Evolutionary conservation across 129 eudicot genomes (phyloP).

Genomic region (Pittosporum tobira): DNA sequence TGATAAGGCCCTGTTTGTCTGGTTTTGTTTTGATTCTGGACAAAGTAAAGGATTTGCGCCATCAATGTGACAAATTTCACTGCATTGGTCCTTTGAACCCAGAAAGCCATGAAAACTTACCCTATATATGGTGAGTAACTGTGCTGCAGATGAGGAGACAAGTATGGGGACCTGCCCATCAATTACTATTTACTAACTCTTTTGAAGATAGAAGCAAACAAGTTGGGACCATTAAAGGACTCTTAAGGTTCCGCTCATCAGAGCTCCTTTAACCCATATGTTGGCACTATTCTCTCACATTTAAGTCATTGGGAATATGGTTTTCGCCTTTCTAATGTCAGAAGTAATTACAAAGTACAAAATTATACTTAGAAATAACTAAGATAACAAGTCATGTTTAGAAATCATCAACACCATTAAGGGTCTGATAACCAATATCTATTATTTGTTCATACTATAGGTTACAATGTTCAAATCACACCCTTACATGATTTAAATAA

Average conservation of each 20-base stretch:
- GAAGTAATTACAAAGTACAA: no score
- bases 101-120: not conserved
- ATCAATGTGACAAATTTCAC: not conserved
- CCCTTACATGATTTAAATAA: conserved; percentile 35
- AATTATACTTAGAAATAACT: no score
- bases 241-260: not conserved
- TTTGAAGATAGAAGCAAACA: not conserved
- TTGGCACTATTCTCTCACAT: not conserved
- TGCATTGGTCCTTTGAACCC: not conserved
- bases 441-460: no score
- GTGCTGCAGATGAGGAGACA: not conserved
- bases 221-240: conserved; percentile 3
- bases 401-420: no score
- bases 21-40: no score
- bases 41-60: not conserved
- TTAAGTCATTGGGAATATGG: not conserved
- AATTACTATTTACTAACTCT: not conserved
- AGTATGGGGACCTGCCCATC: not conserved
- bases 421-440: no score
- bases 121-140: not conserved
- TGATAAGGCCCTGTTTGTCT: no score
- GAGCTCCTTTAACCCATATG: not conserved
- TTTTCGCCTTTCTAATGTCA: not conserved
- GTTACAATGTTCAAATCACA: conserved; percentile 11
- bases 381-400: no score